These are phyloP conservation scores for Grigorovia humatica DNA, from an alignment of 805 yeast species.

Conservation along the genomic window DNA sequence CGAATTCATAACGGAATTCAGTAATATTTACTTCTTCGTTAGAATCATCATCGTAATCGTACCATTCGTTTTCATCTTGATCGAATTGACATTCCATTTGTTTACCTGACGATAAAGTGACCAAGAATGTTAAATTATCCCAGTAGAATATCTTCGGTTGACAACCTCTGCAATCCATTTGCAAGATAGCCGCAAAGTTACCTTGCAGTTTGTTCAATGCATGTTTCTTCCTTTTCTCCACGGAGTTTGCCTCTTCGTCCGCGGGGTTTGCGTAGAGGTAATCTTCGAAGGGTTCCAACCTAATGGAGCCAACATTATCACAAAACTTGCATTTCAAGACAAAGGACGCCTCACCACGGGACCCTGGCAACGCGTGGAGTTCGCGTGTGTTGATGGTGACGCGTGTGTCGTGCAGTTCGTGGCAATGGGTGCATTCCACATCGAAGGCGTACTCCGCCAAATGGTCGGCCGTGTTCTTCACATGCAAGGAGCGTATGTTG, in stretches of 20 bases:
- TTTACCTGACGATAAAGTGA: slow-evolving; percentile 17
- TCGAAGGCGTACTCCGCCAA: slow-evolving; percentile 73
- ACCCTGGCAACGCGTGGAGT: slow-evolving; percentile 50
- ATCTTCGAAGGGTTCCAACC: slow-evolving; percentile 17
- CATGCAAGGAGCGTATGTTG: slow-evolving; percentile 46
- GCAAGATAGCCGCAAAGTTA: slow-evolving; percentile 36
- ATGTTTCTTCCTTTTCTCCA: slow-evolving; percentile 20
- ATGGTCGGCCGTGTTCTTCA: slow-evolving; percentile 45
- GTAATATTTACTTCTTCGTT: slow-evolving; percentile 72
- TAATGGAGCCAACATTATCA: slow-evolving; percentile 24
- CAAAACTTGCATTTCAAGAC: slow-evolving; percentile 69
- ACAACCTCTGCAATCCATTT: slow-evolving; percentile 79
- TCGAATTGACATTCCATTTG: slow-evolving; percentile 35
- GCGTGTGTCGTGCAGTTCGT: slow-evolving; percentile 64
- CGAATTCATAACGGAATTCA: slow-evolving; percentile 59
- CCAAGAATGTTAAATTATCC: slow-evolving; percentile 24
- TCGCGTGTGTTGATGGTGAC: slow-evolving; percentile 61
- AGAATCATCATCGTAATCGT: slow-evolving; percentile 84
- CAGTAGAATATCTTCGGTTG: slow-evolving; percentile 63
- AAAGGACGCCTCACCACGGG: slow-evolving; percentile 78
- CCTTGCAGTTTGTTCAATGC: slow-evolving; percentile 14
- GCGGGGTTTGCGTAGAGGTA: slow-evolving; percentile 13
- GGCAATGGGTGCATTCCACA: slow-evolving; percentile 68
- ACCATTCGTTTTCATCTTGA: slow-evolving; percentile 78
- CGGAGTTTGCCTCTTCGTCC: slow-evolving; percentile 6